A percentile compares a stretch with the other conserved stretches of the same genome.
Conservation (phyloP, 1,284 basidiomycete species). For the Ceratobasidium sp. region DNA sequence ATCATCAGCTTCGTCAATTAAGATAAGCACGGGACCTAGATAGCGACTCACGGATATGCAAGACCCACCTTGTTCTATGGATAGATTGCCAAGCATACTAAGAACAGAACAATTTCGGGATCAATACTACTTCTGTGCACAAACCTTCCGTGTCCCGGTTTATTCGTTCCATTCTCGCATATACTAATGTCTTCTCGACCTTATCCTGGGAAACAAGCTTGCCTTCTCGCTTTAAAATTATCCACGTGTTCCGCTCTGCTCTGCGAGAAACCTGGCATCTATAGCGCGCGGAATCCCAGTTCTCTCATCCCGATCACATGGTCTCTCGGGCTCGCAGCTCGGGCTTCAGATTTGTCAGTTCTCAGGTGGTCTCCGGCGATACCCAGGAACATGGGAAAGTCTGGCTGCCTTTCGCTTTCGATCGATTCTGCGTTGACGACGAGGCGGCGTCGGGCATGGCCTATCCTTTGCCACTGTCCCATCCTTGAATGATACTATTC, state of each 20-base stretch:
- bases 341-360: conserved; percentile 5
- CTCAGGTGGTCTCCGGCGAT: neutral
- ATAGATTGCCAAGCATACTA: neutral
- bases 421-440: neutral
- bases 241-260: neutral
- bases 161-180: conserved; percentile 1
- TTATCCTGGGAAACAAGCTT: neutral
- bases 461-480: neutral
- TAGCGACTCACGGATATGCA: conserved; percentile 15
- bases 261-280: neutral
- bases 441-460: neutral
- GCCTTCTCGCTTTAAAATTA: neutral
- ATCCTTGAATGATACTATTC: neutral
- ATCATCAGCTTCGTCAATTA: neutral
- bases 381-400: neutral
- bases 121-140: conserved; percentile 1
- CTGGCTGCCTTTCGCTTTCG: neutral
- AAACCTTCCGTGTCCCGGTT: neutral
- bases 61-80: conserved; percentile 30
- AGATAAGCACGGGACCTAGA: conserved; percentile 2
- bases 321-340: neutral
- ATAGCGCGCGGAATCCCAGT: conserved; percentile 6
- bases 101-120: conserved; percentile 12
- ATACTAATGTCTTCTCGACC: conserved; percentile 14
- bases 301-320: conserved; percentile 26